A percentile compares a stretch with the other conserved stretches of the same genome.
Evolutionary conservation across 192 early-diverging fungal genomes (phyloP).

Genomic region (Coemansia aciculifera): DNA sequence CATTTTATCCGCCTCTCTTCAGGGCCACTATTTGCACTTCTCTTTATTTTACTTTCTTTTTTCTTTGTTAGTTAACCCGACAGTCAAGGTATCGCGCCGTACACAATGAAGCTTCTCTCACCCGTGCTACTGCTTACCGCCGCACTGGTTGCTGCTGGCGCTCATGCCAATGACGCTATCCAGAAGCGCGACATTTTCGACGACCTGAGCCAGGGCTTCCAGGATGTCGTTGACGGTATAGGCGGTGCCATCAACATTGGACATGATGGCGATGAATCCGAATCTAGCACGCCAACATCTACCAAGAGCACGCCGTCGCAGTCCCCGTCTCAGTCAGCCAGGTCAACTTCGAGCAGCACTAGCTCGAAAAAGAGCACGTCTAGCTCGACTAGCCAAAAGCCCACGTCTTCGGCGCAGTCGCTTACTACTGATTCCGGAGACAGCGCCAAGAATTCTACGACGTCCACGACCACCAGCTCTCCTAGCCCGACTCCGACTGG

Average conservation of each 20-base stretch:
- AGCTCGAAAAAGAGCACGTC: neutral
- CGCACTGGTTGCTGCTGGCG: neutral
- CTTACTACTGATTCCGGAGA: neutral
- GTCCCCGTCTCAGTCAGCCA: neutral
- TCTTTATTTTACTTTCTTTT: neutral
- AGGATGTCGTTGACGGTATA: neutral
- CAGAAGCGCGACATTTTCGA: slow-evolving; percentile 16
- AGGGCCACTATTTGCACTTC: neutral
- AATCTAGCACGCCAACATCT: neutral
- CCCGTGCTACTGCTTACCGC: slow-evolving; percentile 1
- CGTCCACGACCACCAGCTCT: neutral
- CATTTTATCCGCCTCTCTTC: neutral
- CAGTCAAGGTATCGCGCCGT: neutral
- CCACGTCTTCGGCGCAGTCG: neutral
- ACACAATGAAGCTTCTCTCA: slow-evolving; percentile 5
- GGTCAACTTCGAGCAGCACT: slow-evolving; percentile 1
- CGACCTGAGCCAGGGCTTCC: slow-evolving; percentile 3
- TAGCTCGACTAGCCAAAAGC: neutral
- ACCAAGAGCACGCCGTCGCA: neutral
- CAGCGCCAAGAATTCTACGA: neutral
- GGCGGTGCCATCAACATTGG: slow-evolving; percentile 5
- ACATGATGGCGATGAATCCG: neutral
- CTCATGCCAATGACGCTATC: neutral
- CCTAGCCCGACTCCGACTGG: slow-evolving; percentile 30
- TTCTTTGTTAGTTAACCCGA: neutral